A percentile compares a stretch with the other conserved stretches of the same genome.
Conservation (phyloP, 169 alveolate species). For the Cryptosporidium meleagridis region DNA sequence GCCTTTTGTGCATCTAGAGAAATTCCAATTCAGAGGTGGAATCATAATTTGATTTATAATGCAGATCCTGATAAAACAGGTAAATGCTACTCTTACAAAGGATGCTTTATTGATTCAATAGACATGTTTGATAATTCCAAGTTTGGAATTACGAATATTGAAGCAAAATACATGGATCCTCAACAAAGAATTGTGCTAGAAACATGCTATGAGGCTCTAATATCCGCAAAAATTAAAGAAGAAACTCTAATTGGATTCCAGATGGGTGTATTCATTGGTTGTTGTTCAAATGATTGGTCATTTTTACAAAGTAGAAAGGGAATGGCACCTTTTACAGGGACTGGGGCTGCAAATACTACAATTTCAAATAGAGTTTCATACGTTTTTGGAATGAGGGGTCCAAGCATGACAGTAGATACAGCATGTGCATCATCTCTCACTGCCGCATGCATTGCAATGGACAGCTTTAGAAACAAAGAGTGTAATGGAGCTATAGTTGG, state of each 20-base stretch:
- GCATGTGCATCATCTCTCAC: constrained; percentile 87
- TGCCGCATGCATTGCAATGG: constrained; percentile 83
- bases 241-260: constrained; percentile 70
- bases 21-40: constrained; percentile 84
- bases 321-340: constrained; percentile 80
- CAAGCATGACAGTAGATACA: constrained; percentile 84
- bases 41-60: constrained; percentile 80
- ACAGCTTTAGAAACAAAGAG: constrained; percentile 76
- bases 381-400: constrained; percentile 83
- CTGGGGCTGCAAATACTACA: constrained; percentile 82
- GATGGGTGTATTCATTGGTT: constrained; percentile 83
- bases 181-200: constrained; percentile 85
- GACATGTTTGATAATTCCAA: constrained; percentile 82
- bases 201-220: constrained; percentile 79
- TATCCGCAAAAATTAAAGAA: constrained; percentile 76
- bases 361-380: constrained; percentile 84
- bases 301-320: constrained; percentile 35
- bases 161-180: constrained; percentile 87
- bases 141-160: constrained; percentile 77
- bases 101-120: constrained; percentile 82
- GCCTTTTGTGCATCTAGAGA: constrained; percentile 74
- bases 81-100: constrained; percentile 83
- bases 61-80: constrained; percentile 81
- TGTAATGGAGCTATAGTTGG: constrained; percentile 82
- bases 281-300: constrained; percentile 83